A percentile compares a stretch with the other conserved stretches of the same genome.
Conservation (phyloP, 768 basidiomycete species). For the Atractiella rhizophila region DNA sequence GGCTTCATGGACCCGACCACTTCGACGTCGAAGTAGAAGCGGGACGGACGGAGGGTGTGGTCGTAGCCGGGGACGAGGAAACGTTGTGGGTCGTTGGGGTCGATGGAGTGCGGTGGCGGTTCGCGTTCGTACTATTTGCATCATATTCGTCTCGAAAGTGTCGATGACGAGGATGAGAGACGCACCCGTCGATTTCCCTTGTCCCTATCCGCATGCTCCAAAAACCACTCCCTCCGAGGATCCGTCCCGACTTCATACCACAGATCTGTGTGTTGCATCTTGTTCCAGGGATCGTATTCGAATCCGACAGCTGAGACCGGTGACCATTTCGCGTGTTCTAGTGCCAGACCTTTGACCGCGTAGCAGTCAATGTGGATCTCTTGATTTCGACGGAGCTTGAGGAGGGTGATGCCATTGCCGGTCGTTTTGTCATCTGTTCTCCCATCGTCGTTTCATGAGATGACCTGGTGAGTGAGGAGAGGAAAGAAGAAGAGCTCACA, state of each 20-base stretch:
- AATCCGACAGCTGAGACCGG: slow-evolving; percentile 84
- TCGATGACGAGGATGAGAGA: neutral
- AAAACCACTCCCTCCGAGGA: slow-evolving; percentile 60
- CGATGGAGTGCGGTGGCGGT: neutral
- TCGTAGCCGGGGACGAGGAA: too few relatives aligned
- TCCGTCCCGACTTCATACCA: slow-evolving; percentile 59
- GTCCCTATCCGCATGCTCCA: too few relatives aligned
- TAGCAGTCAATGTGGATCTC: slow-evolving; percentile 60
- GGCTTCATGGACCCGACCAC: slow-evolving; percentile 71
- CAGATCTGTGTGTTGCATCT: slow-evolving; percentile 76
- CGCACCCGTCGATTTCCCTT: too few relatives aligned
- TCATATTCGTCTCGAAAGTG: neutral
- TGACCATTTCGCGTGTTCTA: slow-evolving; percentile 98
- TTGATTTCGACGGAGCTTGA: slow-evolving; percentile 36
- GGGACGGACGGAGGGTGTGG: slow-evolving; percentile 58
- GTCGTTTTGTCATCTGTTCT: neutral
- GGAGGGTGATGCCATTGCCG: neutral
- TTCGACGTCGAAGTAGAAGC: slow-evolving; percentile 87
- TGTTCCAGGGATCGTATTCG: slow-evolving; percentile 96
- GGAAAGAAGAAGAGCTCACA: slow-evolving; percentile 1
- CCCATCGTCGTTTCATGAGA: neutral
- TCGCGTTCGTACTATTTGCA: slow-evolving; percentile 9
- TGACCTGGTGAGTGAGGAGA: neutral
- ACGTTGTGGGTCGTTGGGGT: slow-evolving; percentile 46
- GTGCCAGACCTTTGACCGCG: slow-evolving; percentile 90